Conservation (phyloP, 1,284 basidiomycete species). For the Malassezia psittaci region DNA sequence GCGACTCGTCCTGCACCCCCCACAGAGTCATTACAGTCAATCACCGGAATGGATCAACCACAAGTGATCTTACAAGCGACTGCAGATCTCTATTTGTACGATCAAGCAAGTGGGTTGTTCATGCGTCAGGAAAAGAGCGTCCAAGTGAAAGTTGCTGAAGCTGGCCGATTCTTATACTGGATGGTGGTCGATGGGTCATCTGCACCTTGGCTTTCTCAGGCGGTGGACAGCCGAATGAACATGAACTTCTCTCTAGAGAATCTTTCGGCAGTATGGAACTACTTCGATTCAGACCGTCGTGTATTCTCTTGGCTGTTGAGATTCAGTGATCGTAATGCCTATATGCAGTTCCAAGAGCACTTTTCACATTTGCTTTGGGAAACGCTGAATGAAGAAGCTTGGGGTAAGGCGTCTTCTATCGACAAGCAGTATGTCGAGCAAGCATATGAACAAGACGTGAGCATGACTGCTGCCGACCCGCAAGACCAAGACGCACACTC, state of each 20-base stretch:
- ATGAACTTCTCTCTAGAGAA: slow-evolving; percentile 39
- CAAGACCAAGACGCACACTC: slow-evolving; percentile 17
- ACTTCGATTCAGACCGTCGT: slow-evolving; percentile 53
- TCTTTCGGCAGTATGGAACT: slow-evolving; percentile 73
- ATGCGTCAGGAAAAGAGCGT: slow-evolving; percentile 62
- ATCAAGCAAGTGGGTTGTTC: slow-evolving; percentile 61
- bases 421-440: slow-evolving; percentile 58
- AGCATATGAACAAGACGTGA: slow-evolving; percentile 61
- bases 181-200: slow-evolving; percentile 52
- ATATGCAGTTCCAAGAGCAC: slow-evolving; percentile 58
- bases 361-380: slow-evolving; percentile 75
- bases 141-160: slow-evolving; percentile 60
- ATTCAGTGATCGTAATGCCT: slow-evolving; percentile 58
- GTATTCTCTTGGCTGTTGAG: slow-evolving; percentile 74
- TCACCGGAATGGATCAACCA: slow-evolving; percentile 17
- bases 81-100: slow-evolving; percentile 61
- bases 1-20: slow-evolving; percentile 10
- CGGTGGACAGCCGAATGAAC: slow-evolving; percentile 54
- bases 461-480: slow-evolving; percentile 55
- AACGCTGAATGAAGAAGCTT: slow-evolving; percentile 63
- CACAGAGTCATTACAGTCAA: slow-evolving; percentile 13
- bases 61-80: slow-evolving; percentile 23
- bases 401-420: slow-evolving; percentile 59
- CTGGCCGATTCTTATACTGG: slow-evolving; percentile 55
- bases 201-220: slow-evolving; percentile 58